Evolutionary conservation across 1,139 yeast species (phyloP).

Genomic region (Trichomonascaceae sp.): DNA sequence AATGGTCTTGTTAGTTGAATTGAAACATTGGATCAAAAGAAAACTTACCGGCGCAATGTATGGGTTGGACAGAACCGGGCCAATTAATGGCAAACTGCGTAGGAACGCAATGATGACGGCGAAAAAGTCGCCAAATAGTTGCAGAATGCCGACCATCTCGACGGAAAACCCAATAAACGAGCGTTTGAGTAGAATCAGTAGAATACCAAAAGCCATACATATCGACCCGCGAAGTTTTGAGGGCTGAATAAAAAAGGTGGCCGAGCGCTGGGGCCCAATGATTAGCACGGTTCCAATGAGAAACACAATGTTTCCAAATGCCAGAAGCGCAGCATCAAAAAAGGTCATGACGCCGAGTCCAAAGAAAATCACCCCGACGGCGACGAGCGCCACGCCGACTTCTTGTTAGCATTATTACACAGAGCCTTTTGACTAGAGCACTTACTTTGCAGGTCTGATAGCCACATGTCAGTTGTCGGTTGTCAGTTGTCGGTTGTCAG

Average conservation of each 20-base stretch:
- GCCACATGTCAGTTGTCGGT: conserved; percentile 40
- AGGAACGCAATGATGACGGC: conserved; percentile 84
- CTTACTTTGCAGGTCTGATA: conserved; percentile 68
- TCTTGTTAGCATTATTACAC: conserved; percentile 30
- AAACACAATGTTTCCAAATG: conserved; percentile 73
- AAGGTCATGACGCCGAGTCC: conserved; percentile 72
- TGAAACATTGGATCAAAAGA: not conserved
- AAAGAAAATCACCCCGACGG: conserved; percentile 68
- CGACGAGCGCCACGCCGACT: conserved; percentile 88
- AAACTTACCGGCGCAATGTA: conserved; percentile 54
- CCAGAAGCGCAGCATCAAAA: conserved; percentile 80
- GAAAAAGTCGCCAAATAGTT: conserved; percentile 82
- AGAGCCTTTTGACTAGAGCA: conserved; percentile 10
- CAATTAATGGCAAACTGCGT: conserved; percentile 77
- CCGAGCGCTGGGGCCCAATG: conserved; percentile 78
- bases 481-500: not conserved
- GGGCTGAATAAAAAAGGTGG: conserved; percentile 76
- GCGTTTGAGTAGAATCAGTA: conserved; percentile 59
- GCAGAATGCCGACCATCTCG: conserved; percentile 79
- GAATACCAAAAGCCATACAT: conserved; percentile 62
- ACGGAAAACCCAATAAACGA: conserved; percentile 76
- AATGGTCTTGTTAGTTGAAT: conserved; percentile 20
- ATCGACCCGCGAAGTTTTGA: conserved; percentile 76
- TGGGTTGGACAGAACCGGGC: conserved; percentile 76
- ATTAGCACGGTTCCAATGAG: conserved; percentile 71